Percentiles rank a stretch among this genome's conserved stretches.
Evolutionary conservation across 148 eudicot species (phyloP).

Genomic region (Linanthus parryae): DNA sequence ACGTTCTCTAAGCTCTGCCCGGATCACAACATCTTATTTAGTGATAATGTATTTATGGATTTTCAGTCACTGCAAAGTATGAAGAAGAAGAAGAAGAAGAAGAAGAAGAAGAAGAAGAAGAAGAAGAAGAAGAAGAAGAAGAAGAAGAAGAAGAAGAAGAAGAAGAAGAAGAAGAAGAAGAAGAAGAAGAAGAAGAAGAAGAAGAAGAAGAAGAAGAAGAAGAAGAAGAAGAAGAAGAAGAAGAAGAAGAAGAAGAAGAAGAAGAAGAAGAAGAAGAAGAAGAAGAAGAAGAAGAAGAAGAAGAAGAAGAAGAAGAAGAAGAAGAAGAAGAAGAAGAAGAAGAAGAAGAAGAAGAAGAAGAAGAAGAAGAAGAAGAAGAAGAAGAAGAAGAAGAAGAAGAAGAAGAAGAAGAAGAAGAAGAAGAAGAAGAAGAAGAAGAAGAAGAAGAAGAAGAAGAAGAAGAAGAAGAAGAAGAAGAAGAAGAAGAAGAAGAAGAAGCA

Average conservation of each 20-base stretch:
- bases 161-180: neutral
- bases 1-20: too few species aligned
- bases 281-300: neutral
- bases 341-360: neutral
- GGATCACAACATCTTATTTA: too few species aligned
- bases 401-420: neutral
- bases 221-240: neutral
- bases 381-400: neutral
- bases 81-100: constrained; percentile 1
- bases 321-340: neutral
- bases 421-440: constrained; percentile 1
- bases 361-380: constrained; percentile 1
- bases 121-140: constrained; percentile 1
- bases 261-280: neutral
- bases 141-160: neutral
- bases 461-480: constrained; percentile 1
- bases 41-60: too few species aligned
- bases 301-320: neutral
- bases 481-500: neutral
- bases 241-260: neutral
- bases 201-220: neutral
- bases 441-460: constrained; percentile 1
- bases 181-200: neutral
- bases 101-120: constrained; percentile 1
- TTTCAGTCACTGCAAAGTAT: too few species aligned